These are phyloP conservation scores for Fusarium musae DNA, from an alignment of 2,329 filamentous ascomycete genomes.

Conservation along the genomic window DNA sequence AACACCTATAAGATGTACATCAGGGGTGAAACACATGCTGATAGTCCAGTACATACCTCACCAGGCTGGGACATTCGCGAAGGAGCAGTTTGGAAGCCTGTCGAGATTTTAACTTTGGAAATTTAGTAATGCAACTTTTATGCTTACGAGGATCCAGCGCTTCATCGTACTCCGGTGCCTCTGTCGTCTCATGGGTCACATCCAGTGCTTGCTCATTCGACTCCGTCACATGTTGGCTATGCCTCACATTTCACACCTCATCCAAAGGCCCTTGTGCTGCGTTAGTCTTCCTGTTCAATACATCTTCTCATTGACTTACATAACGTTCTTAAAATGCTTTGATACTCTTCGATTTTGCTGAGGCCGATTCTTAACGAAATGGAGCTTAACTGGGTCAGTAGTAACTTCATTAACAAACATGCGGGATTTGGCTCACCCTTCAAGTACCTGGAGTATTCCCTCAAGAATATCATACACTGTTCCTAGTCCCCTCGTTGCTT, in stretches of 20 bases:
- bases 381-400: rapidly evolving
- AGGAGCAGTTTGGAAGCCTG: rapidly evolving
- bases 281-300: neutral
- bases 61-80: rapidly evolving
- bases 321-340: rapidly evolving
- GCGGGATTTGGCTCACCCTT: neutral
- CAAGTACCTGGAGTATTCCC: neutral
- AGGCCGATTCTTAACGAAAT: rapidly evolving
- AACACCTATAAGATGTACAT: neutral
- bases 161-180: no score
- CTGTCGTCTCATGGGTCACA: no score
- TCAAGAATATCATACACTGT: rapidly evolving
- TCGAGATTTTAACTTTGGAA: neutral
- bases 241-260: no score
- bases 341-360: rapidly evolving
- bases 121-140: no score
- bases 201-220: no score
- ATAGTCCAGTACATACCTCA: neutral
- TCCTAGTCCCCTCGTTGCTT: rapidly evolving
- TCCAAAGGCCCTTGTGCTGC: no score
- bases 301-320: neutral
- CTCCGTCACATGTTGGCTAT: no score
- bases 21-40: neutral
- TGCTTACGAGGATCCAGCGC: neutral
- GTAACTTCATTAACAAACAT: rapidly evolving